Evolutionary conservation across 352 stramenopile species (phyloP), one percentile per base, ranked within the genome.

Genomic region (Globisporangium heterothallicum): DNA sequence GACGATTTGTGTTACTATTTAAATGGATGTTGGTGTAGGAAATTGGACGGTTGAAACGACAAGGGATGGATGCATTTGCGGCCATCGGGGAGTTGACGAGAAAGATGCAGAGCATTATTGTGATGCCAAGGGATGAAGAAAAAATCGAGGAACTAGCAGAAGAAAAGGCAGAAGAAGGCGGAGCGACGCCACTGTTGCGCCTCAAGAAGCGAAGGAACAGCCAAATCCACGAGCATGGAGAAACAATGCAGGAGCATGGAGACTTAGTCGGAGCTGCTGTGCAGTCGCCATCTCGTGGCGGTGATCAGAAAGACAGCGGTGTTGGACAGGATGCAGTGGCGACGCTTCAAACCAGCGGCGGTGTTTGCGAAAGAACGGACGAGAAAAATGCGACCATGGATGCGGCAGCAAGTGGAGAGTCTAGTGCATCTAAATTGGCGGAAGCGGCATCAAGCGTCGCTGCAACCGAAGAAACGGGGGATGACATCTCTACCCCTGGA

Each of bases 61-160:
- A 87, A 47, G 83, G 83, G 9, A 61, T 93, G 42, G 78, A 93
- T 49, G 84, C 83, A 24, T 87, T 92, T 36, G 83, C 80, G n/a
- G 83, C 83, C 2, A 94, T 94, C 54, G 78, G 88, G 49, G 70
- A 90, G 58, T 63, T 94, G 1, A 94, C 83, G 27, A 61, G 76
- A 7, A 94, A 94, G 59, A 92, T 94, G 83, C 76, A 78, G 49
- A 64, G 72, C 30, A 53, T 72, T 14, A 35, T 60, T 6, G 53
- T 53, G 24, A 25, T 24, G 9, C 21, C 35, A 56, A 36, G 42
- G 12, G 41, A 56, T 38, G 53, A 63, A 27, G 42, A 61, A 54
- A 41, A 57, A 47, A 21, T 44, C 45, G 25, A 45, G 40, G 0
- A 51, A 56, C 41, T 24, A 32, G 24, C 43, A 1, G 32, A 38